These are phyloP conservation scores for Exobasidium rhododendri DNA, from an alignment of 1,284 basidiomycete species.

Conservation along the genomic window DNA sequence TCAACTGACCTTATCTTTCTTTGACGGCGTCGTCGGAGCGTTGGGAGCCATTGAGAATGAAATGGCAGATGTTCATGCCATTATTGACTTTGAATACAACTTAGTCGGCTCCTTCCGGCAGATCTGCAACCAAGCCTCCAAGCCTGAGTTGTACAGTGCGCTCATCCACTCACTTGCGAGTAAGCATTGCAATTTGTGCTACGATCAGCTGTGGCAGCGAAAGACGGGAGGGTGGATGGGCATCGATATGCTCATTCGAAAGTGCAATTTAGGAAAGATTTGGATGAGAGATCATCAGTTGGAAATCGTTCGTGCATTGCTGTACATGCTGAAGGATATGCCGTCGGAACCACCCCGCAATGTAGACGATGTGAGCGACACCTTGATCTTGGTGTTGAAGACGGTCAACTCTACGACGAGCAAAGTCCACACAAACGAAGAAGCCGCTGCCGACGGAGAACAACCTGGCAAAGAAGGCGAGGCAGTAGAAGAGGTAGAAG, in stretches of 20 bases:
- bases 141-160: constrained; percentile 60
- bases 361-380: constrained; percentile 73
- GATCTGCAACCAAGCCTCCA: constrained; percentile 53
- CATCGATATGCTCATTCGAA: constrained; percentile 47
- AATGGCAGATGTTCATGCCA: constrained; percentile 61
- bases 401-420: constrained; percentile 61
- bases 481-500: constrained; percentile 4
- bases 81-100: constrained; percentile 61
- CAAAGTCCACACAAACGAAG: constrained; percentile 24
- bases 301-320: constrained; percentile 83
- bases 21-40: constrained; percentile 46
- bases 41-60: constrained; percentile 33
- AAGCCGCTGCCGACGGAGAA: constrained; percentile 18
- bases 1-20: constrained; percentile 58
- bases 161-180: constrained; percentile 50
- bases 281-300: constrained; percentile 87
- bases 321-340: constrained; percentile 93
- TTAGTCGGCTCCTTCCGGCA: constrained; percentile 27
- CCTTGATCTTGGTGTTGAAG: constrained; percentile 72
- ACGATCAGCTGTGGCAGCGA: constrained; percentile 53
- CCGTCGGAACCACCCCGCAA: constrained; percentile 83
- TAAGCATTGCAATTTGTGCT: constrained; percentile 52
- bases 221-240: constrained; percentile 54
- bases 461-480: constrained; percentile 22
- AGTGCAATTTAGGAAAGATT: constrained; percentile 61